phyloP scores from a whole-genome alignment of 2,329 filamentous ascomycete genomes.

The Mycogone perniciosa region DNA sequence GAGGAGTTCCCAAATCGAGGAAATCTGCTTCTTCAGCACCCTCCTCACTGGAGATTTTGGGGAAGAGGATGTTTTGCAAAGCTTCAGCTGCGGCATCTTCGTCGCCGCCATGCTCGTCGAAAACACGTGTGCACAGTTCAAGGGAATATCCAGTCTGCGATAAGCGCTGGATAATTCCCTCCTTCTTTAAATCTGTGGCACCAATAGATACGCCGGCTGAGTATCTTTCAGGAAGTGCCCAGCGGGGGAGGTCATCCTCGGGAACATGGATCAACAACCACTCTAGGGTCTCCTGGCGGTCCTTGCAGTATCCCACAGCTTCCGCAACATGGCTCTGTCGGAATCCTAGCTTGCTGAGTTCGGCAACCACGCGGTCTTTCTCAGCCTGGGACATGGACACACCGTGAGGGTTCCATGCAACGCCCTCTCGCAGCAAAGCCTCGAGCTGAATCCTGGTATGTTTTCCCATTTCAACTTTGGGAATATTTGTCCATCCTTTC shows the following conservation, averaged over 20 bases:
- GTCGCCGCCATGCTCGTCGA: conserved; percentile 63
- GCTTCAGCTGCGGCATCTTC: conserved; percentile 72
- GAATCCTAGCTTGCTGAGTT: conserved; percentile 76
- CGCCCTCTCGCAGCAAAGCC: conserved; percentile 66
- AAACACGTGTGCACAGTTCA: conserved; percentile 73
- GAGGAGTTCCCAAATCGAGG: conserved; percentile 43
- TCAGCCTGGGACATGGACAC: conserved; percentile 56
- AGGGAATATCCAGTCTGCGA: conserved; percentile 76
- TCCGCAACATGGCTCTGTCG: conserved; percentile 85
- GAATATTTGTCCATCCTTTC: conserved; percentile 76
- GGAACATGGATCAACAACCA: conserved; percentile 97
- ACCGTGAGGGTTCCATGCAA: conserved; percentile 80
- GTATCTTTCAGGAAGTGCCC: conserved; percentile 89
- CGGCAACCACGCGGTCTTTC: conserved; percentile 58
- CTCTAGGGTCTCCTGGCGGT: conserved; percentile 85
- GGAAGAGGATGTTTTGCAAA: conserved; percentile 55
- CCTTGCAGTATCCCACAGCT: conserved; percentile 79
- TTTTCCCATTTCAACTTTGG: conserved; percentile 88
- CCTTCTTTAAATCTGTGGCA: conserved; percentile 71
- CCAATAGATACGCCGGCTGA: conserved; percentile 83
- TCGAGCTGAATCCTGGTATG: conserved; percentile 75
- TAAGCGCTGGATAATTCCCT: conserved; percentile 76
- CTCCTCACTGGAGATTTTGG: conserved; percentile 11
- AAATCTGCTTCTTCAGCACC: conserved; percentile 31
- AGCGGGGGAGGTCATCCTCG: conserved; percentile 89